A percentile compares a stretch with the other conserved stretches of the same genome.
These are phyloP conservation scores for Scheffersomyces coipomensis DNA, from an alignment of 805 yeast species.

Conservation along the genomic window DNA sequence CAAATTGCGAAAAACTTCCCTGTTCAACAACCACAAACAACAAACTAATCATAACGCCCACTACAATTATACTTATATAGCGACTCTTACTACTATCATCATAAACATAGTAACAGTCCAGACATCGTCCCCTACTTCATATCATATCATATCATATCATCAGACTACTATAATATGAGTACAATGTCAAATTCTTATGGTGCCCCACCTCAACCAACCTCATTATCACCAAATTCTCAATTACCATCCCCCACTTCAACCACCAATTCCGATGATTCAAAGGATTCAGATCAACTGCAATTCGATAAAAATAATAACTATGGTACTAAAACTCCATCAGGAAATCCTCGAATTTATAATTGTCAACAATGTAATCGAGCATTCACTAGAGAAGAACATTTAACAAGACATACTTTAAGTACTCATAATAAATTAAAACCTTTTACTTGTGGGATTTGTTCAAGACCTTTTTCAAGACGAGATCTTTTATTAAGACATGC, in stretches of 20 bases:
- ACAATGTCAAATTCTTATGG: neutral
- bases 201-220: neutral
- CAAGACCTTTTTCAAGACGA: constrained; percentile 41
- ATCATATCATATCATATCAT: too few relatives aligned
- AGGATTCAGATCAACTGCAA: neutral
- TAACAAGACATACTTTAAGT: constrained; percentile 40
- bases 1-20: too few relatives aligned
- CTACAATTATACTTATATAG: too few relatives aligned
- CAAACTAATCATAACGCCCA: too few relatives aligned
- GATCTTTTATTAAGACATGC: constrained; percentile 45
- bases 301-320: constrained; percentile 14
- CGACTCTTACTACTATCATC: too few relatives aligned
- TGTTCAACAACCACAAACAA: too few relatives aligned
- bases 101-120: too few relatives aligned
- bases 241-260: neutral
- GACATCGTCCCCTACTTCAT: too few relatives aligned
- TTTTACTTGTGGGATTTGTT: constrained; percentile 43
- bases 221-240: constrained; percentile 1
- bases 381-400: constrained; percentile 46
- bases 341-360: constrained; percentile 41
- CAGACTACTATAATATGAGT: neutral
- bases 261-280: neutral
- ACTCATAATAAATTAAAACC: constrained; percentile 47
- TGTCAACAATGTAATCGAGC: constrained; percentile 43
- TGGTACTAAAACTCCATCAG: constrained; percentile 44